phyloP scores from a whole-genome alignment of 2,329 filamentous ascomycete genomes.

The Microsporum audouinii region DNA sequence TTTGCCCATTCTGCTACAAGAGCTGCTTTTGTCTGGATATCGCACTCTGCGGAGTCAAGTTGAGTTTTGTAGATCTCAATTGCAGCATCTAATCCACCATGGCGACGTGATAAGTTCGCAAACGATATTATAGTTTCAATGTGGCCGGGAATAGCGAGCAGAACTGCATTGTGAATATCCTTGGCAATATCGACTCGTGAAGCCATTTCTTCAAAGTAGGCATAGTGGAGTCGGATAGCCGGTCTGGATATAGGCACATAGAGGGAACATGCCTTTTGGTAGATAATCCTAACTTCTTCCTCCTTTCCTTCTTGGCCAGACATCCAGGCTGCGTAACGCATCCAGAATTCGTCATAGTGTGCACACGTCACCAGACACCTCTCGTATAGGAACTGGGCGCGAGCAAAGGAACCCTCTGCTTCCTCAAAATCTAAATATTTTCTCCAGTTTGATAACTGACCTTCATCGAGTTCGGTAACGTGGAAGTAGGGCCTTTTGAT shows the following conservation, averaged over 20 bases:
- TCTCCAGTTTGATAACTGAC: conserved; percentile 79
- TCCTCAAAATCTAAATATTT: conserved; percentile 98
- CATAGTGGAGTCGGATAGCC: conserved; percentile 76
- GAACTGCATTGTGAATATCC: conserved; percentile 72
- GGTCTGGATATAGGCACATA: conserved; percentile 81
- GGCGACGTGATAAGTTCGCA: conserved; percentile 75
- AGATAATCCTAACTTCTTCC: conserved; percentile 85
- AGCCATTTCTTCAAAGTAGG: conserved; percentile 83
- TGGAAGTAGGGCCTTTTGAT: conserved; percentile 97
- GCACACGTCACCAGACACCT: conserved; percentile 85
- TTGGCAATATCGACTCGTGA: conserved; percentile 66
- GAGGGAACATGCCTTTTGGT: conserved; percentile 70
- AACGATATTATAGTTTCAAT: conserved; percentile 79
- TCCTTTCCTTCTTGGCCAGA: conserved; percentile 64
- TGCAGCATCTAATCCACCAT: conserved; percentile 71
- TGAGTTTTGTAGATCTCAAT: conserved; percentile 73
- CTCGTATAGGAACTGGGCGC: conserved; percentile 79
- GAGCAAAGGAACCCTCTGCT: conserved; percentile 60
- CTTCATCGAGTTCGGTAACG: conserved; percentile 79
- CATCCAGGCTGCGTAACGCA: conserved; percentile 96
- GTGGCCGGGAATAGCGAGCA: conserved; percentile 65
- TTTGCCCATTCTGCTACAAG: conserved; percentile 81
- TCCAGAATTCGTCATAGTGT: conserved; percentile 95
- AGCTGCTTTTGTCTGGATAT: conserved; percentile 71
- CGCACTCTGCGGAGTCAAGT: conserved; percentile 59